phyloP scores from a whole-genome alignment of 495 filamentous ascomycete genomes.

The Xylaria flabelliformis region DNA sequence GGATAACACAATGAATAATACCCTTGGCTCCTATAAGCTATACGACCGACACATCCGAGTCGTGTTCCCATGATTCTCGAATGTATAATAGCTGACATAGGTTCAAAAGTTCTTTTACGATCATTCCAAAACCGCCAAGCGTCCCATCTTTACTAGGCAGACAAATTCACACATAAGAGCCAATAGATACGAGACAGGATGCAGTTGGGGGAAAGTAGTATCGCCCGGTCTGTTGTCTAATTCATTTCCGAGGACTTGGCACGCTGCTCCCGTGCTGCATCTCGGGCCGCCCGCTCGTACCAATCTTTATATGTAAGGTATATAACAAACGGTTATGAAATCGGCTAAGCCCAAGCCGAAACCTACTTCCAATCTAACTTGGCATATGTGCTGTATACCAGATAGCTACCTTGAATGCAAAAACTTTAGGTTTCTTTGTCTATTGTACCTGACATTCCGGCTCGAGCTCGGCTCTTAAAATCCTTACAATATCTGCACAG shows the following conservation, averaged over 20 bases:
- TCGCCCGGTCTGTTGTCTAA: not conserved
- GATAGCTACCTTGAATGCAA: not conserved
- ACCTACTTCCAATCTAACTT: not conserved
- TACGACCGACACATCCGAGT: constrained; percentile 5
- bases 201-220: not conserved
- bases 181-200: not conserved
- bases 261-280: constrained; percentile 20
- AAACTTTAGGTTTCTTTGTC: not conserved
- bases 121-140: not conserved
- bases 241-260: constrained; percentile 7
- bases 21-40: constrained; percentile 5
- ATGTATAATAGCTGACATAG: not conserved
- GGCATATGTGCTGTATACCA: not conserved
- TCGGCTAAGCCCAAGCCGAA: not conserved
- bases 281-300: constrained; percentile 21
- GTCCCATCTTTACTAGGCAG: not conserved
- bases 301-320: not conserved
- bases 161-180: not conserved
- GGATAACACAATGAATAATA: not conserved
- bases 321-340: not conserved
- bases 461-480: not conserved
- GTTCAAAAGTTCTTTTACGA: not conserved
- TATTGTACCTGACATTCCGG: not conserved
- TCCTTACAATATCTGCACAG: not conserved
- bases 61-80: not conserved